Evolutionary conservation across 768 basidiomycete genomes (phyloP), one percentile per base, ranked within the genome.

Genomic region (Sporobolomyces phaffii): DNA sequence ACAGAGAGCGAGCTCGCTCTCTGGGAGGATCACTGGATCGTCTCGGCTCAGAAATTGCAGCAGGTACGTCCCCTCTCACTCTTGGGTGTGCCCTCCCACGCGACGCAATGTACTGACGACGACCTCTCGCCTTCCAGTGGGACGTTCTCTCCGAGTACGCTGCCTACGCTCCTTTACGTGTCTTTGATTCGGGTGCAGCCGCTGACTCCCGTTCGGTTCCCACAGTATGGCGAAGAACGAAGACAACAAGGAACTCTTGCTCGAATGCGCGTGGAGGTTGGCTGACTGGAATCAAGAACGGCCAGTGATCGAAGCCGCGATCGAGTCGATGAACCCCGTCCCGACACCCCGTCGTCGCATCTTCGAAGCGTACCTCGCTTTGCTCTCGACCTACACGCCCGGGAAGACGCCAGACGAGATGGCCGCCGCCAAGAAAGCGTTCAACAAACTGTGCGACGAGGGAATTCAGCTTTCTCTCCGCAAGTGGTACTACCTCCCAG

Each of bases 21-120:
- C 24, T 99, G 96, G 96, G 96, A 99, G 74, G 96, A 99, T 76
- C 96, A 99, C 77, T 99, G 96, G 94, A 89, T 99, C 65, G 80
- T 93, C 11, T 84, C 92, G 1, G 87, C 91, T 1, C 90, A 94
- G 79, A 99, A 99, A 78, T 81, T 99, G 22, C 96, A 98, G 76
- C 89, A 75, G 67, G 73, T 74, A 15, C 54, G 71, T 36, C 38
- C 9, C 54, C 69, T 41, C 31, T 14, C 11, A 8, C 13, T 26
- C 29, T n/a, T 24, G 5, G 17, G 5, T 18, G 6, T 10, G 20
- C 22, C 17, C 13, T 8, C 20, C 45, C 44, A 28, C 10, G 14
- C 33, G 15, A 15, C 4, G 9, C 5, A 26, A 0, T 15, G 18
- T 18, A 14, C 7, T 13, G 28, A 3, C 15, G 18, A 11, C 28